Conservation (phyloP, 1,284 basidiomycete species). For the Leccinum holopus region DNA sequence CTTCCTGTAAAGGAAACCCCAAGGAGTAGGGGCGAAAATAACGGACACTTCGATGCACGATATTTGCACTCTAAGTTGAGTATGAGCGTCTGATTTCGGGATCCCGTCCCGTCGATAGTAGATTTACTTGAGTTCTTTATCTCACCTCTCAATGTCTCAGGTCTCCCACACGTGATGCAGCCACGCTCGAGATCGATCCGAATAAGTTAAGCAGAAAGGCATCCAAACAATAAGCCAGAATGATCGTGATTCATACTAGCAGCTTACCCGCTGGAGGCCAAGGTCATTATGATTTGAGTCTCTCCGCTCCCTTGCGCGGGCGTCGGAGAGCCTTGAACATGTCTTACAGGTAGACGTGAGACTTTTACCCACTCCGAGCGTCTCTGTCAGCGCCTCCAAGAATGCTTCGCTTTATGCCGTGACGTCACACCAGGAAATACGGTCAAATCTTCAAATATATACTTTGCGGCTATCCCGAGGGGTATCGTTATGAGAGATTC, state of each 20-base stretch:
- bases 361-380: background rate
- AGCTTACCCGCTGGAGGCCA: background rate
- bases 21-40: conserved; percentile 24
- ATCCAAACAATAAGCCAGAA: background rate
- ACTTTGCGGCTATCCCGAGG: background rate
- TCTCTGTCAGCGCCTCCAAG: background rate
- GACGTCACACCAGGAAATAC: background rate
- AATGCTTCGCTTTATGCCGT: background rate
- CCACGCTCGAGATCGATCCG: background rate
- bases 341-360: background rate
- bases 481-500: background rate
- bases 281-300: background rate
- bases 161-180: conserved; percentile 6
- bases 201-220: background rate
- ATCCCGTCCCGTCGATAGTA: background rate
- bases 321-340: background rate
- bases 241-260: conserved; percentile 2
- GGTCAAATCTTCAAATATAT: background rate
- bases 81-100: background rate
- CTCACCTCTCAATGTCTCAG: background rate
- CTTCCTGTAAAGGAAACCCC: conserved; percentile 15
- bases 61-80: background rate
- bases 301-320: background rate
- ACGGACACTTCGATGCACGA: conserved; percentile 15
- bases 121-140: background rate